Base-by-base conservation (phyloP, 1,284 basidiomycete species). In the Anthracocystis setariae region DNA sequence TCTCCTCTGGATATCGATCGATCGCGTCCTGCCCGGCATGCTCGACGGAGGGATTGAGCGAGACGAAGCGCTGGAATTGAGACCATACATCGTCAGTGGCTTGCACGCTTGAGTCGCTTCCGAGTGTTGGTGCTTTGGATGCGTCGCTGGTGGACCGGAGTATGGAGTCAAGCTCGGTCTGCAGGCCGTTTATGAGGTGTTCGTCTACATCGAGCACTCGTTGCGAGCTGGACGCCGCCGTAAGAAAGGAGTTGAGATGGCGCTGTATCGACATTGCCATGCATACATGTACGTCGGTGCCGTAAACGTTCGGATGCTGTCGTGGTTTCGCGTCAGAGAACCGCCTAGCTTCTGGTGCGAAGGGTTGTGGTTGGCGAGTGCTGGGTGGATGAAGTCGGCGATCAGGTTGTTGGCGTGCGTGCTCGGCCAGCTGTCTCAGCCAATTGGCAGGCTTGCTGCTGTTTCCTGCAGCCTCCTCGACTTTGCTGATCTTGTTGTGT, bases 141-240 rank as follows among this genome's bases (percentile, higher is more conserved):
- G 42, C 47, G 15, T 62, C 27, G 38, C n/a, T 49, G 27, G 40
- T 25, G 20, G 62, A 55, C 42, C 24, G 39, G 12, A 50, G 35
- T 2, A 64, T 45, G 21, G 53, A 35, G 21, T 65, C 42, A 18
- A 66, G 42, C 3, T 58, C 45, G 43, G 20, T 39, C 27, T 64
- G 64, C 5, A 73, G 64, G 32, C 64, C 64, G 10, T 32, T 53
- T 42, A 73, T 57, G 53, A 73, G 64, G 20, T 54, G 44, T n/a
- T 57, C 49, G 44, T 73, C 70, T 42, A 48, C 39, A 44, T 73
- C 70, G 35, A 73, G 60, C 17, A 65, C 69, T 21, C 60, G 49
- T 25, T 55, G 60, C 21, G 70, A 73, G 51, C 61, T 64, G 8
- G 70, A 73, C 1, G 70, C 57, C 20, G 49, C 38, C 2, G 61